Evolutionary conservation across 129 eudicot genomes (phyloP).

Genomic region (Scalesia atractyloides): DNA sequence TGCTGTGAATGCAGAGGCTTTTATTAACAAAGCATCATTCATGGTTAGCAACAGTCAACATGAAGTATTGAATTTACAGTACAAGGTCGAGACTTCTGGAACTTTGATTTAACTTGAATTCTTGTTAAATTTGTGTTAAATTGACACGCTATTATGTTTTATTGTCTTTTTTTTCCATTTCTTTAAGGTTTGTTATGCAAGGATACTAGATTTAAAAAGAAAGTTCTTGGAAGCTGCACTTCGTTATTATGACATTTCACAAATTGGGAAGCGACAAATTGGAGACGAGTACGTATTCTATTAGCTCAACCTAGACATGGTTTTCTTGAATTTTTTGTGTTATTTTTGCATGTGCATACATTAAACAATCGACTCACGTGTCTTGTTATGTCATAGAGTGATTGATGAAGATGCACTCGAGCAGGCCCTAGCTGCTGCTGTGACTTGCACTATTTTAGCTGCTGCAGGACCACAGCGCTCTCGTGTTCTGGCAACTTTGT

Average conservation of each 20-base stretch:
- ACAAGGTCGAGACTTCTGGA: slow-evolving; percentile 62
- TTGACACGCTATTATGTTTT: background rate
- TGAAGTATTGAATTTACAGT: slow-evolving; percentile 89
- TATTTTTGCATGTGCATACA: background rate
- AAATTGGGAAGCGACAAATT: slow-evolving; percentile 85
- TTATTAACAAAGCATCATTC: slow-evolving; percentile 95
- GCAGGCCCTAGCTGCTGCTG: slow-evolving; percentile 98
- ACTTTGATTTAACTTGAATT: background rate
- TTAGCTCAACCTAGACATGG: background rate
- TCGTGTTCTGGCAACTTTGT: slow-evolving; percentile 97
- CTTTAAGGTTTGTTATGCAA: slow-evolving; percentile 87
- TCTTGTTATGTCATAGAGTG: slow-evolving; percentile 50
- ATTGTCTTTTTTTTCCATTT: background rate
- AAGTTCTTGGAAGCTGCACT: slow-evolving; percentile 98
- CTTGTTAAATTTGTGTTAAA: slow-evolving; percentile 5
- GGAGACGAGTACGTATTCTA: slow-evolving; percentile 85
- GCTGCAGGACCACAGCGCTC: slow-evolving; percentile 99
- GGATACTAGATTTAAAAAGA: slow-evolving; percentile 91
- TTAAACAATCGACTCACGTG: slow-evolving; percentile 19
- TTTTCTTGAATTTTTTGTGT: background rate
- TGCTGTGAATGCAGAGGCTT: slow-evolving; percentile 95
- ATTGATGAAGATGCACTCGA: slow-evolving; percentile 95
- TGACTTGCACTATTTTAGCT: slow-evolving; percentile 98
- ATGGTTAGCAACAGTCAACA: slow-evolving; percentile 92
- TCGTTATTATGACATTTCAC: slow-evolving; percentile 92